phyloP scores from a whole-genome alignment of 1,284 basidiomycete species.

The Ganoderma multipileum region DNA sequence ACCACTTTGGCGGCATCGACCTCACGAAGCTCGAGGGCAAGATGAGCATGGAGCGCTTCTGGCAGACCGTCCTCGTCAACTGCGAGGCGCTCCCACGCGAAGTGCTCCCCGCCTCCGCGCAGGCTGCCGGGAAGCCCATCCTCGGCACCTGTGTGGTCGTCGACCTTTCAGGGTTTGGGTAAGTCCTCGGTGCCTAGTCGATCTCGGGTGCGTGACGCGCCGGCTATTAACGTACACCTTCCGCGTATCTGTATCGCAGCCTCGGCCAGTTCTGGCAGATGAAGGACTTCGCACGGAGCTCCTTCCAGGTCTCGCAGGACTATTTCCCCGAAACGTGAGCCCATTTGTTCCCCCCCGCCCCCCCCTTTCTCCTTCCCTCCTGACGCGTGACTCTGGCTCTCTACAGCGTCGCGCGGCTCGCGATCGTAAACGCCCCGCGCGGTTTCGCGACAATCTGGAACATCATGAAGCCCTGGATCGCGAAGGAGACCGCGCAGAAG shows the following conservation, averaged over 20 bases:
- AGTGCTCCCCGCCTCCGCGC: slow-evolving; percentile 67
- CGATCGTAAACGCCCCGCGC: slow-evolving; percentile 72
- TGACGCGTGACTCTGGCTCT: slow-evolving; percentile 1
- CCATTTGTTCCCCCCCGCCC: background rate
- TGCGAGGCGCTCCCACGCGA: slow-evolving; percentile 68
- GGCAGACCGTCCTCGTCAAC: slow-evolving; percentile 67
- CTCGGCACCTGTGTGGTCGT: slow-evolving; percentile 66
- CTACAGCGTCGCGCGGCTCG: slow-evolving; percentile 69
- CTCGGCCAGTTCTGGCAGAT: slow-evolving; percentile 77
- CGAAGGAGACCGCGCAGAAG: slow-evolving; percentile 73
- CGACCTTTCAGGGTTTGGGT: slow-evolving; percentile 75
- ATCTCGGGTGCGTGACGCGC: background rate
- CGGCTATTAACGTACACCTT: background rate
- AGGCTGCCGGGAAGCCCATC: slow-evolving; percentile 56
- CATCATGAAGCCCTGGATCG: slow-evolving; percentile 71
- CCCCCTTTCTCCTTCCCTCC: background rate
- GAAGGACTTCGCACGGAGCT: slow-evolving; percentile 61
- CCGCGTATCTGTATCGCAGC: slow-evolving; percentile 41
- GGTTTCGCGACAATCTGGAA: slow-evolving; percentile 77
- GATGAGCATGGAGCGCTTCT: slow-evolving; percentile 67
- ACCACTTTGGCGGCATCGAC: slow-evolving; percentile 66
- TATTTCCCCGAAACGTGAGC: slow-evolving; percentile 78
- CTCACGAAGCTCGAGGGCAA: slow-evolving; percentile 65
- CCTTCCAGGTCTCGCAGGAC: slow-evolving; percentile 78
- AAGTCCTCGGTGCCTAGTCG: slow-evolving; percentile 24